Evolutionary conservation across 83 land plant genomes (phyloP).

Genomic region (Thuja plicata): DNA sequence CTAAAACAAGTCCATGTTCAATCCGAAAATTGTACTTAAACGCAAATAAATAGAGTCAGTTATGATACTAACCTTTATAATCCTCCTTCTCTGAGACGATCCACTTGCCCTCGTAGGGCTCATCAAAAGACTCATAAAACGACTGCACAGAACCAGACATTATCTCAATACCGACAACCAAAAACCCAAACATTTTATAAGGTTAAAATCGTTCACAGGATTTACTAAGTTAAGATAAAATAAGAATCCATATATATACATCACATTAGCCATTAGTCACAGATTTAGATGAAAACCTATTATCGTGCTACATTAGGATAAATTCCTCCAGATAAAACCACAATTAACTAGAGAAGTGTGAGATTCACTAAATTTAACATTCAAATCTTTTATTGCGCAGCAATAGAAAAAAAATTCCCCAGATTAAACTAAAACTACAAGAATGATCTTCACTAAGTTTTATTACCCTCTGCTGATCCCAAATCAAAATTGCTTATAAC

Average conservation of each 20-base stretch:
- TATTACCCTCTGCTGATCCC: too few species aligned
- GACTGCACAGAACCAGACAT: constrained; percentile 19
- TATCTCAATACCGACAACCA: not conserved
- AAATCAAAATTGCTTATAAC: not conserved
- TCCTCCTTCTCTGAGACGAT: constrained; percentile 57
- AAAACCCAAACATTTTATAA: not conserved
- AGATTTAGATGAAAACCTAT: too few species aligned
- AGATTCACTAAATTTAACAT: not conserved
- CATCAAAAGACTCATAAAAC: constrained; percentile 71
- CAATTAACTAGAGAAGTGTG: too few species aligned
- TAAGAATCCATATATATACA: not conserved
- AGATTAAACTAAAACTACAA: too few species aligned
- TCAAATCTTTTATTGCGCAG: not conserved
- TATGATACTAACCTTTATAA: constrained; percentile 44
- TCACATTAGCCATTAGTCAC: too few species aligned
- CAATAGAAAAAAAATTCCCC: not conserved
- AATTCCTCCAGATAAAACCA: too few species aligned
- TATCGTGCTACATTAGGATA: too few species aligned
- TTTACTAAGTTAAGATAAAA: not conserved
- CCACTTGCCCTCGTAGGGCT: constrained; percentile 60
- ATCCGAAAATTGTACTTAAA: not conserved
- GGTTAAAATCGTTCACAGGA: not conserved
- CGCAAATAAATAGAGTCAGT: not conserved
- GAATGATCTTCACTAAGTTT: not conserved
- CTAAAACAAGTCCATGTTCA: too few species aligned